These are phyloP conservation scores for Diplodia corticola DNA, from an alignment of 2,329 filamentous ascomycete species.

Conservation along the genomic window DNA sequence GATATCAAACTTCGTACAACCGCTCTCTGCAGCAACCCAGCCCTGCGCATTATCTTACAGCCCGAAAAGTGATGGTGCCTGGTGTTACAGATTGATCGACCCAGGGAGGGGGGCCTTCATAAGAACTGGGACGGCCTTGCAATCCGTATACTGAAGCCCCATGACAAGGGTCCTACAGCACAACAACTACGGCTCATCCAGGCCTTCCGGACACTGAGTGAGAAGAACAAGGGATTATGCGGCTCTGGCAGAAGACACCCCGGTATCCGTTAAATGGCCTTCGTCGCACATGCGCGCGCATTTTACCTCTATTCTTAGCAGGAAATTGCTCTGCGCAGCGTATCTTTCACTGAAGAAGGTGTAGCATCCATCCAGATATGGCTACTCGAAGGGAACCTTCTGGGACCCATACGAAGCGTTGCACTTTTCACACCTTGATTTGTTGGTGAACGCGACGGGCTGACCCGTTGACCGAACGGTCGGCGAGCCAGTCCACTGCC, in stretches of 20 bases:
- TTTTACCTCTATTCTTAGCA: not conserved
- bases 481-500: too few relatives aligned
- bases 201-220: not conserved
- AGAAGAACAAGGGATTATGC: not conserved
- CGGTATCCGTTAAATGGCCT: not conserved
- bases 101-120: not conserved
- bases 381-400: too few relatives aligned
- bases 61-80: conserved; percentile 13
- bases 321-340: too few relatives aligned
- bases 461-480: too few relatives aligned
- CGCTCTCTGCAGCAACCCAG: not conserved
- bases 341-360: too few relatives aligned
- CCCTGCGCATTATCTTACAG: not conserved
- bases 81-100: conserved; percentile 8
- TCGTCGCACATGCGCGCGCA: not conserved
- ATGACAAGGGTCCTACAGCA: conserved; percentile 9
- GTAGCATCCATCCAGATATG: too few relatives aligned
- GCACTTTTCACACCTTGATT: too few relatives aligned
- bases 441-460: too few relatives aligned
- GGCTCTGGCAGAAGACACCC: not conserved
- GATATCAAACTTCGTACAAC: conserved; percentile 20
- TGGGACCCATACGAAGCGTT: too few relatives aligned
- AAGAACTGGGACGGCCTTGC: not conserved
- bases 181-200: not conserved
- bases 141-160: not conserved